These are phyloP conservation scores for Boletus rubropictus DNA, from an alignment of 768 basidiomycete species.

Conservation along the genomic window DNA sequence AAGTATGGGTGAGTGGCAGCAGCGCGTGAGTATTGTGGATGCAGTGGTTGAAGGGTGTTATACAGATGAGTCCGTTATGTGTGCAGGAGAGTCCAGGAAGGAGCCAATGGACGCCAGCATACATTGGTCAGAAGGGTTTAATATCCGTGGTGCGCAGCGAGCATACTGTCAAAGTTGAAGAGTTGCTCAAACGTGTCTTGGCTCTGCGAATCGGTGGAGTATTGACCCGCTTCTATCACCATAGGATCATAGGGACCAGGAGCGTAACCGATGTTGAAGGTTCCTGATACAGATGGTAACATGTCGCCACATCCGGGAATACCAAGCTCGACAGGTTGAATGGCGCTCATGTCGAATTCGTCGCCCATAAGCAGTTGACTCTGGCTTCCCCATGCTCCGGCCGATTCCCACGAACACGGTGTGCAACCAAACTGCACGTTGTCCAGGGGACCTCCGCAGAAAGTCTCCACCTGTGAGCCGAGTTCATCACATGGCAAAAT, in stretches of 20 bases:
- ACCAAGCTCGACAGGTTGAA: conserved; percentile 60
- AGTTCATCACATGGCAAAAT: conserved; percentile 13
- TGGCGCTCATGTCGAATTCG: conserved; percentile 62
- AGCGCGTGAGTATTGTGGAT: conserved; percentile 28
- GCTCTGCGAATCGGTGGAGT: conserved; percentile 25
- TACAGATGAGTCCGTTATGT: conserved; percentile 30
- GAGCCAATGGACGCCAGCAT: conserved; percentile 34
- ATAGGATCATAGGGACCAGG: conserved; percentile 23
- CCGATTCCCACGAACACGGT: conserved; percentile 30
- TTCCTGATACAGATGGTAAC: conserved; percentile 7
- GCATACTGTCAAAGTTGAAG: conserved; percentile 35
- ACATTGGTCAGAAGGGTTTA: conserved; percentile 29
- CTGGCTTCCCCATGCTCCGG: conserved; percentile 32
- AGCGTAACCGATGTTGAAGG: conserved; percentile 20
- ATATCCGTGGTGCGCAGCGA: conserved; percentile 28
- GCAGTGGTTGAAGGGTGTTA: conserved; percentile 21
- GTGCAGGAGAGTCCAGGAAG: conserved; percentile 22
- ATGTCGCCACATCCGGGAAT: conserved; percentile 40
- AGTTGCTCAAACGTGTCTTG: conserved; percentile 34
- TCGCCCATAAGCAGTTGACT: conserved; percentile 42
- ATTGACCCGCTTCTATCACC: conserved; percentile 30
- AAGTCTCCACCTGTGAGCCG: conserved; percentile 9
- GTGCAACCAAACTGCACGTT: conserved; percentile 27
- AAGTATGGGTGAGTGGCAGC: conserved; percentile 22
- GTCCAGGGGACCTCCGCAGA: conserved; percentile 22